A percentile compares a stretch with the other conserved stretches of the same genome.
phyloP scores from a whole-genome alignment of 768 basidiomycete species.

The Hypholoma sublateritium region DNA sequence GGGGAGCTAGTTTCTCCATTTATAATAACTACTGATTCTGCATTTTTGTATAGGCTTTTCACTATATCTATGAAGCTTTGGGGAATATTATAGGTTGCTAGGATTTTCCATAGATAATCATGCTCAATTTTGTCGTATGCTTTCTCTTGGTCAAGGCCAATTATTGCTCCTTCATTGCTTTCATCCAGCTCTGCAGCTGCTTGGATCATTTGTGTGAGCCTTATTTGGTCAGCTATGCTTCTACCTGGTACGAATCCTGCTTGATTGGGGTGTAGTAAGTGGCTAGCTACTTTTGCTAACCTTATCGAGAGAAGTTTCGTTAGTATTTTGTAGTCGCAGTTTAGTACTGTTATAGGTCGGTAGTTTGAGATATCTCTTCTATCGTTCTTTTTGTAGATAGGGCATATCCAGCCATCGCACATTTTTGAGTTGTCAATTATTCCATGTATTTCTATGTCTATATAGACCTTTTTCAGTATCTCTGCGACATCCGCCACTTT shows the following conservation, averaged over 20 bases:
- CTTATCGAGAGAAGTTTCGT: constrained; percentile 23
- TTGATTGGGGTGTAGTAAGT: constrained; percentile 28
- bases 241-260: constrained; percentile 29
- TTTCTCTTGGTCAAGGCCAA: constrained; percentile 30
- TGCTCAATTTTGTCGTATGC: constrained; percentile 30
- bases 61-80: constrained; percentile 25
- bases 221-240: constrained; percentile 30
- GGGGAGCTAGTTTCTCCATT: constrained; percentile 27
- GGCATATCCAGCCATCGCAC: constrained; percentile 35
- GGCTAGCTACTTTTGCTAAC: constrained; percentile 10
- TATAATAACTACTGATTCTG: constrained; percentile 30
- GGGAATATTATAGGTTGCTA: constrained; percentile 22
- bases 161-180: constrained; percentile 22
- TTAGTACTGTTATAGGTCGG: constrained; percentile 29
- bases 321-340: constrained; percentile 33
- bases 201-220: constrained; percentile 24
- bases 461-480: constrained; percentile 11
- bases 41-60: constrained; percentile 27
- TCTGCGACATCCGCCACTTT: constrained; percentile 11
- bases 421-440: constrained; percentile 17
- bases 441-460: constrained; percentile 29
- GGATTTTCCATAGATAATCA: constrained; percentile 25
- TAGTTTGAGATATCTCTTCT: constrained; percentile 20
- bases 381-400: constrained; percentile 42
- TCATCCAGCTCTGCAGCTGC: constrained; percentile 20